Conservation (phyloP, 257 asterid genomes). For the Echium plantagineum region DNA sequence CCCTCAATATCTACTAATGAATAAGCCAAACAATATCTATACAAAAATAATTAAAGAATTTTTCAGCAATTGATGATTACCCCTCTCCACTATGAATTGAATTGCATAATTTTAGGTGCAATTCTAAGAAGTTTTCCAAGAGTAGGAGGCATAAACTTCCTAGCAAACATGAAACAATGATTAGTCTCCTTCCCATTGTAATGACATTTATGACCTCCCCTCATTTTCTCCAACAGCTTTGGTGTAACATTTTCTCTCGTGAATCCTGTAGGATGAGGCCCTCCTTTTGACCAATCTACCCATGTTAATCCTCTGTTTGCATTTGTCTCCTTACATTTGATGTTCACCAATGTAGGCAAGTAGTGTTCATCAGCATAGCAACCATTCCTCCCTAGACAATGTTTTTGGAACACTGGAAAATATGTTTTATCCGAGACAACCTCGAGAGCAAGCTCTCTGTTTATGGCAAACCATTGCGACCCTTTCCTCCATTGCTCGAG, state of each 20-base stretch:
- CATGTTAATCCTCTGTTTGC: conserved; percentile 53
- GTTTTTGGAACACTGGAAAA: conserved; percentile 31
- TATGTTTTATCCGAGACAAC: conserved; percentile 39
- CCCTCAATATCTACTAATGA: neutral
- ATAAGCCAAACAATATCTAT: neutral
- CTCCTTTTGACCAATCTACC: conserved; percentile 85
- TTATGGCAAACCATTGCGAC: conserved; percentile 78
- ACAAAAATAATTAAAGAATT: neutral
- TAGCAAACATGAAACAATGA: conserved; percentile 69
- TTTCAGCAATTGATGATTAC: neutral
- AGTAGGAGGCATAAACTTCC: conserved; percentile 49
- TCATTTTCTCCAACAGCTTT: conserved; percentile 41
- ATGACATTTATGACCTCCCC: conserved; percentile 39
- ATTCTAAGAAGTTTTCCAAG: conserved; percentile 52
- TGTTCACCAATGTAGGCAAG: conserved; percentile 53
- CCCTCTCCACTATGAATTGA: conserved; percentile 13
- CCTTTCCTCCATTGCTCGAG: conserved; percentile 70
- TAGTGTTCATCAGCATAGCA: conserved; percentile 87
- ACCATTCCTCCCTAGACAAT: conserved; percentile 26
- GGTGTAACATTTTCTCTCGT: conserved; percentile 29
- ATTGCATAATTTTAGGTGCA: conserved; percentile 70
- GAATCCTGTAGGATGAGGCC: conserved; percentile 65
- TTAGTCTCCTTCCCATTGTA: conserved; percentile 50
- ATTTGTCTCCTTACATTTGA: conserved; percentile 31
- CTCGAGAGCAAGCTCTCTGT: conserved; percentile 51